Base-by-base conservation (phyloP, 441 rosid genomes). In the Erodium trifolium region DNA sequence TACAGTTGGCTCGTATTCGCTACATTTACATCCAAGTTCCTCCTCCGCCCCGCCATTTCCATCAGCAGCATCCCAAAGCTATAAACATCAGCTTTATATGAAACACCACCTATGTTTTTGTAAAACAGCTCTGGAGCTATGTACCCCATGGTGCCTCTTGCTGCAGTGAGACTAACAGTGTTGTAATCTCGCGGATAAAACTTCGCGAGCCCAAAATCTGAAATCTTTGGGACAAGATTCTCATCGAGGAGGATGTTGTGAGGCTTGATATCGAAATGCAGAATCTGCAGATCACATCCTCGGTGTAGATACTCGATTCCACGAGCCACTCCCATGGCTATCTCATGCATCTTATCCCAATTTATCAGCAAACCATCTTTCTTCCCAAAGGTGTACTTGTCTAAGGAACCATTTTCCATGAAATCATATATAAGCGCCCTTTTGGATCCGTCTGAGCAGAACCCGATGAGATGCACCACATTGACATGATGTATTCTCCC, bases 401-500 rank as follows among this genome's bases (percentile, higher is more conserved):
- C 60, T 5, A 53, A 14, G 8, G 60, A 53, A 4, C 60, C 60
- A 16, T 53, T 53, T 53, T 53, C 60, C 60, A 53, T 53, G 60
- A 53, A 53, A 53, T 53, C 60, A 7, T 53, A 53, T 1, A 53
- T 18, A 16, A 53, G 60, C 1, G 60, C 60, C 19, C 60, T 53
- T 53, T 53, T 53, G 7, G 60, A 53, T 14, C 60, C 60, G 23
- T 53, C 60, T 8, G 60, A 53, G 60, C 60, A 53, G 14, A 53
- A 53, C 8, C 60, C 60, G 19, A 53, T 53, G 19, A 53, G 60
- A 53, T 53, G 60, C 9, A 53, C 60, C 60, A 53, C 60, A 53
- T 67, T 67, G 59, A 67, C 63, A n/a, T 13, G 70, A 13, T 67
- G 10, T 11, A 67, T 67, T 51, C 45, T 67, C 16, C 70, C 63